Evolutionary conservation across 208 protist genomes (phyloP).

Genomic region (Trypanosoma conorhini): DNA sequence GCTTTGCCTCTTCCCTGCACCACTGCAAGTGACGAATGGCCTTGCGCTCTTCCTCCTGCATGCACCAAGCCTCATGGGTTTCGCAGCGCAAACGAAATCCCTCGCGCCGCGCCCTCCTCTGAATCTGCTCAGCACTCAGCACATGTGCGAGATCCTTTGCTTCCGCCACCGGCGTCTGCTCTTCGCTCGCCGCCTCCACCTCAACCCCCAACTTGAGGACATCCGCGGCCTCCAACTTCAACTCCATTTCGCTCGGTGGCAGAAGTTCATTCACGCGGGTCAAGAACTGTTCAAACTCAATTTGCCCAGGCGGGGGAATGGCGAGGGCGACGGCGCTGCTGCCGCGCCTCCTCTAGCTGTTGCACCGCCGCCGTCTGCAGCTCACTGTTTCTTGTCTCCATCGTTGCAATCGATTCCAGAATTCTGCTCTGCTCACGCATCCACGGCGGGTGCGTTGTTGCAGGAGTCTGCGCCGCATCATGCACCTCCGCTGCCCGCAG

Average conservation of each 20-base stretch:
- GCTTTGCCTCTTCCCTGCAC: constrained; percentile 1
- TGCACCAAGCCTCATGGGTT: constrained; percentile 6
- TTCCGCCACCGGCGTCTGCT: constrained; percentile 17
- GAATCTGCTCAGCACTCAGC: constrained; percentile 3
- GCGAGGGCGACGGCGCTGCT: not conserved
- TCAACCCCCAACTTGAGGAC: constrained; percentile 8
- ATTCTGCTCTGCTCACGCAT: constrained; percentile 19
- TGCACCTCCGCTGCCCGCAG: not conserved
- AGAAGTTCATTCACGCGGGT: constrained; percentile 45
- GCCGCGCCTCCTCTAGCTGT: constrained; percentile 11
- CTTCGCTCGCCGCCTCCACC: not conserved
- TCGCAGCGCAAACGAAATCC: constrained; percentile 16
- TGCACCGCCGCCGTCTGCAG: constrained; percentile 15
- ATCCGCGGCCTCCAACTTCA: constrained; percentile 19
- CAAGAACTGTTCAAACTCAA: constrained; percentile 53
- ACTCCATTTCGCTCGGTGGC: constrained; percentile 28
- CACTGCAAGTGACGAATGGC: constrained; percentile 2
- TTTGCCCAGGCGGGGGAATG: constrained; percentile 25
- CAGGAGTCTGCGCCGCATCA: not conserved
- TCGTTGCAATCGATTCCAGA: constrained; percentile 36
- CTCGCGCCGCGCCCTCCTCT: constrained; percentile 19
- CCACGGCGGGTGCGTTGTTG: not conserved
- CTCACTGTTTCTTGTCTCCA: constrained; percentile 40
- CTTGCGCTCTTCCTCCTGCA: constrained; percentile 25
- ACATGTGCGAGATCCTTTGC: not conserved